Percentiles rank a stretch among this genome's conserved stretches.
Conservation (phyloP, 1,139 yeast species). For the Candida anutae region DNA sequence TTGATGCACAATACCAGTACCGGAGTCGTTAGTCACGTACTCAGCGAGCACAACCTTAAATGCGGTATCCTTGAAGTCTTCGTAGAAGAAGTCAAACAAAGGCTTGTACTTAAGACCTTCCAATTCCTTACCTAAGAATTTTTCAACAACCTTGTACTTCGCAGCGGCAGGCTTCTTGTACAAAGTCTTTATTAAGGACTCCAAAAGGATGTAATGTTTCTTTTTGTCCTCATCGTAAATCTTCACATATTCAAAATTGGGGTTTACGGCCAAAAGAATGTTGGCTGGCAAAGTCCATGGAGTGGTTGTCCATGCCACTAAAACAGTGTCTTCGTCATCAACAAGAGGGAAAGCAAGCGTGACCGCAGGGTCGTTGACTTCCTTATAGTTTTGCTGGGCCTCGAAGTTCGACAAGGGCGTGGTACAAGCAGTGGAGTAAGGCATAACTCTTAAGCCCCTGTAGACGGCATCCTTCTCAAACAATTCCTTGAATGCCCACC, state of each 20-base stretch:
- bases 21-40: constrained; percentile 87
- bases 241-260: constrained; percentile 85
- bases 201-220: constrained; percentile 73
- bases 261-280: constrained; percentile 85
- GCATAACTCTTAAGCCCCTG: constrained; percentile 96
- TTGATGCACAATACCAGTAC: constrained; percentile 99
- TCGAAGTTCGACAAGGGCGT: constrained; percentile 96
- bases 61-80: constrained; percentile 65
- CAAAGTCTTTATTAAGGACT: constrained; percentile 67
- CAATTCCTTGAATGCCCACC: constrained; percentile 97
- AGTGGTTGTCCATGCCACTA: constrained; percentile 98
- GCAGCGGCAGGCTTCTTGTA: constrained; percentile 94
- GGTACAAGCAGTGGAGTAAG: constrained; percentile 94
- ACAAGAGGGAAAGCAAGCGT: constrained; percentile 81
- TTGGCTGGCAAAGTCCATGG: constrained; percentile 99
- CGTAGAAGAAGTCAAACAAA: constrained; percentile 71
- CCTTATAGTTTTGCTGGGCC: constrained; percentile 97
- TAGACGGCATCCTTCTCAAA: constrained; percentile 82
- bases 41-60: constrained; percentile 76
- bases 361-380: constrained; percentile 93
- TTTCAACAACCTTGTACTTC: constrained; percentile 75
- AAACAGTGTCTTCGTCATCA: constrained; percentile 70
- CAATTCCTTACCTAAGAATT: constrained; percentile 69
- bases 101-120: constrained; percentile 79
- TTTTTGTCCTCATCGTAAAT: constrained; percentile 84